These are phyloP conservation scores for Penicillium goetzii DNA, from an alignment of 495 filamentous ascomycete species.

Conservation along the genomic window DNA sequence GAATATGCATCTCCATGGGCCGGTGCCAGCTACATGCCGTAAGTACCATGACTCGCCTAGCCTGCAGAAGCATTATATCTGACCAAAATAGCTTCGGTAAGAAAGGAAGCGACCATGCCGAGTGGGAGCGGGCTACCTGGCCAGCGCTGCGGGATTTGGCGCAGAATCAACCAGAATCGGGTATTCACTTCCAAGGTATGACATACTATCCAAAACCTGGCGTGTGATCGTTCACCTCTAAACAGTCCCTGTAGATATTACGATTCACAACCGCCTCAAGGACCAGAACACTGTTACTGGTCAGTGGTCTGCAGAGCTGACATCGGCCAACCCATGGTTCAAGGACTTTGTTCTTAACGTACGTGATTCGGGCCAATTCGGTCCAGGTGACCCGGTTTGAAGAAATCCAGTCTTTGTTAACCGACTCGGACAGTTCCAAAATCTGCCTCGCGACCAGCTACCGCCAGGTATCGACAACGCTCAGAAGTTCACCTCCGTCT, in stretches of 20 bases:
- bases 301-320: conserved; percentile 62
- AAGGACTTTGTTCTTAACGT: conserved; percentile 71
- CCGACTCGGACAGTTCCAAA: conserved; percentile 48
- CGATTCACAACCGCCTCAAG: conserved; percentile 62
- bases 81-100: conserved; percentile 50
- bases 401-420: not conserved
- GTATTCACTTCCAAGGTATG: conserved; percentile 79
- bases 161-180: conserved; percentile 75
- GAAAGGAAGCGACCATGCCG: conserved; percentile 51
- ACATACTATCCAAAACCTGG: not conserved
- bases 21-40: conserved; percentile 90
- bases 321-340: conserved; percentile 75
- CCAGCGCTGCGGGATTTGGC: conserved; percentile 63
- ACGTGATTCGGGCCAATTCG: conserved; percentile 10
- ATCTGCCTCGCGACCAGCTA: conserved; percentile 57
- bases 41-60: conserved; percentile 23
- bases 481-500: conserved; percentile 74
- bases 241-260: conserved; percentile 38
- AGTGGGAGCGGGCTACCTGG: conserved; percentile 68
- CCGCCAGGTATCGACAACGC: conserved; percentile 64
- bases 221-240: not conserved
- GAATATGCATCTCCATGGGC: conserved; percentile 94
- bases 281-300: conserved; percentile 52
- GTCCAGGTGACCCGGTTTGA: not conserved
- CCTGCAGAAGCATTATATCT: not conserved